These are phyloP conservation scores for Fusarium cyanostomum DNA, from an alignment of 2,329 filamentous ascomycete species.

Conservation along the genomic window DNA sequence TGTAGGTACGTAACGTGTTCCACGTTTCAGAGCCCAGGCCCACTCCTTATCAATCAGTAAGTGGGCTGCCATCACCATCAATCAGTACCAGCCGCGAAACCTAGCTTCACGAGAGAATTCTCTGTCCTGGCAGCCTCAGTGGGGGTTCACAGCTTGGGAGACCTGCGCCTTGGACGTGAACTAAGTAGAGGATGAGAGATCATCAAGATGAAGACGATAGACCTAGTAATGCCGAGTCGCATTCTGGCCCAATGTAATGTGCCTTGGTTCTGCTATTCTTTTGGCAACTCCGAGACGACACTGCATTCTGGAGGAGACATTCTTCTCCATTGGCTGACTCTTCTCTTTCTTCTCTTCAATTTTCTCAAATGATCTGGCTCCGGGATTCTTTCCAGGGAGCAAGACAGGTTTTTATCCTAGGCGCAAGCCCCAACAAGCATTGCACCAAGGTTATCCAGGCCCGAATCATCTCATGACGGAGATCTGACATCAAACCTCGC, in stretches of 20 bases:
- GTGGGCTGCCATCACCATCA: constrained; percentile 24
- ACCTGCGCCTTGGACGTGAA: constrained; percentile 5
- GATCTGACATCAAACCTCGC: neutral
- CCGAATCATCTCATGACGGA: neutral
- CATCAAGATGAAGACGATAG: constrained; percentile 6
- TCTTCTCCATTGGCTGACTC: no score
- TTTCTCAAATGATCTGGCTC: no score
- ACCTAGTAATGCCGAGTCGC: no score
- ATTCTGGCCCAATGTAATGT: neutral
- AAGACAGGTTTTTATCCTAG: neutral
- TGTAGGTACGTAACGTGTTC: constrained; percentile 26
- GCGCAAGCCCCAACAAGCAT: neutral
- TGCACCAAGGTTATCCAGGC: neutral
- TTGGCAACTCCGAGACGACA: no score
- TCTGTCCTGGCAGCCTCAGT: constrained; percentile 19
- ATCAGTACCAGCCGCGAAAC: constrained; percentile 1
- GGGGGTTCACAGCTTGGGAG: constrained; percentile 9
- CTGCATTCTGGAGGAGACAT: no score
- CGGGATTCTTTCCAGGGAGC: neutral
- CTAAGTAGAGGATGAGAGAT: neutral
- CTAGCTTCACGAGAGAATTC: constrained; percentile 12
- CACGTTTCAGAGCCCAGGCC: constrained; percentile 8
- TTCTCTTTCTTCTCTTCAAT: no score
- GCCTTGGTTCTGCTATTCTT: no score
- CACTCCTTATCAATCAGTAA: constrained; percentile 42